Evolutionary conservation across 306 rosid genomes (phyloP), one percentile per base, ranked within the genome.

Genomic region (Vachellia collinsii): DNA sequence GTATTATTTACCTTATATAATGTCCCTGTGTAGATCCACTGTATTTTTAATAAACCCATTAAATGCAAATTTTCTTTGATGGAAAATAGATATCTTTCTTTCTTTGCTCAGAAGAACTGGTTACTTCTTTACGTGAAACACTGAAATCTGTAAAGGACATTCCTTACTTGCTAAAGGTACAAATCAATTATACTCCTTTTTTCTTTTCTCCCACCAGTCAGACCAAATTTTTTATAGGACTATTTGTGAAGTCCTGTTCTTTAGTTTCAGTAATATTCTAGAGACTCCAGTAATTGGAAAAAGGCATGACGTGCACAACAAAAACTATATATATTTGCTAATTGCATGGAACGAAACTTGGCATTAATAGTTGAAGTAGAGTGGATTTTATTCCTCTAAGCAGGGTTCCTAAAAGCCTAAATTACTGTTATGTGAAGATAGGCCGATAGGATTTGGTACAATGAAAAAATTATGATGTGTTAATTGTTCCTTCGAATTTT

Each of bases 111-210:
- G 96, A 93, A 77, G 98, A 95, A 81, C 81, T 95, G 53, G 85
- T 86, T 84, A 81, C 85, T 86, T 91, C 97, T 11, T 83, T 95
- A 71, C 93, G 90, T 6, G 92, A 85, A 85, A 88, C 98, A 79
- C 88, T 95, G 77, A 95, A 90, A 92, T 89, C 90, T 84, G 96
- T 93, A 48, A 95, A 95, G 88, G 99, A 93, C 72, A 87, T 95
- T 48, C 91, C 98, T 42, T 85, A 93, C 90, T 83, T 95, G 84
- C 92, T 95, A 64, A 91, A 89, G 97, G 99, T 91, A 82, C 70
- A 70, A 74, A 11, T 70, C 25, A 61, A 61, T 72, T 82, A 38
- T 46, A 25, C 71, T 72, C 68, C 72, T 77, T 53, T 41, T 3
- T 70, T 10, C 29, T 63, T 76, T 10, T 59, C 44, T 82, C 61